These are phyloP conservation scores for Gynostemma pentaphyllum DNA, from an alignment of 306 rosid genomes.

Conservation along the genomic window DNA sequence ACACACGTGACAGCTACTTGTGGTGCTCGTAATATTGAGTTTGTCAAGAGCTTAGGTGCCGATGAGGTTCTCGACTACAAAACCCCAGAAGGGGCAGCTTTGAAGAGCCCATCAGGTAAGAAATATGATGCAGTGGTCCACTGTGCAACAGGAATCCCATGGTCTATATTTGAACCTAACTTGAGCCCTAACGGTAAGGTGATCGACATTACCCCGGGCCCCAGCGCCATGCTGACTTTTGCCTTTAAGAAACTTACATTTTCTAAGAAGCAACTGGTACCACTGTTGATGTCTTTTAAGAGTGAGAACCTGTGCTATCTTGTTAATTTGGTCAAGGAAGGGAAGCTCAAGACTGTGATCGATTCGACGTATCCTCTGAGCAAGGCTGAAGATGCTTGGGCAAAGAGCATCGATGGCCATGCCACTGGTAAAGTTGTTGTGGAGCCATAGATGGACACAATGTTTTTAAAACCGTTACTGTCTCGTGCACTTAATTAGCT, in stretches of 20 bases:
- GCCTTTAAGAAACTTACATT: constrained; percentile 41
- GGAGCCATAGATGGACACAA: constrained; percentile 19
- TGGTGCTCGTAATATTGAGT: constrained; percentile 47
- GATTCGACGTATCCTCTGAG: constrained; percentile 45
- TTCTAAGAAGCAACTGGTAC: constrained; percentile 48
- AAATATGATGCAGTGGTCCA: constrained; percentile 50
- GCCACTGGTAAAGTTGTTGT: constrained; percentile 62
- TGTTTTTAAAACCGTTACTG: too few species aligned
- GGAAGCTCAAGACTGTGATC: constrained; percentile 40
- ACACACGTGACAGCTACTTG: constrained; percentile 57
- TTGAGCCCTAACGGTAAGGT: constrained; percentile 41
- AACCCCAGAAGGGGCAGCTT: constrained; percentile 44
- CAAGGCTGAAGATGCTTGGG: constrained; percentile 76
- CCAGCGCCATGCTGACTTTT: constrained; percentile 13
- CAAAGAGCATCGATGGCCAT: constrained; percentile 49
- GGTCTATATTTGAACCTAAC: constrained; percentile 49
- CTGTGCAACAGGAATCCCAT: constrained; percentile 38
- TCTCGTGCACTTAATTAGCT: background rate
- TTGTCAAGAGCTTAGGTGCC: constrained; percentile 55
- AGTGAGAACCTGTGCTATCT: constrained; percentile 38
- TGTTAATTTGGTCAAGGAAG: constrained; percentile 36
- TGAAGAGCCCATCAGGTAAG: constrained; percentile 51
- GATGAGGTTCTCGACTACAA: constrained; percentile 69
- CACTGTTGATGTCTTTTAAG: constrained; percentile 16
- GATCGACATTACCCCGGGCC: constrained; percentile 36